These are phyloP conservation scores for Fistulinella staudtii DNA, from an alignment of 1,284 basidiomycete species.

Conservation along the genomic window DNA sequence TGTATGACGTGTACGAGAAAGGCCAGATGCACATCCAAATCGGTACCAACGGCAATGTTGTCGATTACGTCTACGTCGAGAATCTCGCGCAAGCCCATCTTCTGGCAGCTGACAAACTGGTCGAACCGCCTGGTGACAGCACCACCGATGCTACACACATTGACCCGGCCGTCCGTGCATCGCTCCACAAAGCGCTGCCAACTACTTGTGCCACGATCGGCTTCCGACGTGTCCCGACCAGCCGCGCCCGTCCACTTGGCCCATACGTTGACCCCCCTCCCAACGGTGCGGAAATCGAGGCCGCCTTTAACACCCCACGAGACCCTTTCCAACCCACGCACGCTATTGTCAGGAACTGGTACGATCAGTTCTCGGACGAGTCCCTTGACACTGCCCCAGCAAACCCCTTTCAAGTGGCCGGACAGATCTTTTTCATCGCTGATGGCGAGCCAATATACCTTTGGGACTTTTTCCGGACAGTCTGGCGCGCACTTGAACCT, in stretches of 20 bases:
- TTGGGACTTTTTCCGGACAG: slow-evolving; percentile 87
- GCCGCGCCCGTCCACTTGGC: slow-evolving; percentile 73
- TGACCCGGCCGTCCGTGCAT: slow-evolving; percentile 12
- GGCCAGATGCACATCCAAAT: slow-evolving; percentile 92
- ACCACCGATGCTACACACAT: slow-evolving; percentile 22
- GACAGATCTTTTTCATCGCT: slow-evolving; percentile 96
- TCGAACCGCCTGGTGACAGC: slow-evolving; percentile 29
- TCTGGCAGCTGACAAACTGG: slow-evolving; percentile 86
- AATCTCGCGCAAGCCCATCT: slow-evolving; percentile 96
- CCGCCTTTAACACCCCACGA: slow-evolving; percentile 55
- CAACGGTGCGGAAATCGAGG: no score
- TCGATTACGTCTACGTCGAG: slow-evolving; percentile 97
- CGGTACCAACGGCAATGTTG: slow-evolving; percentile 92
- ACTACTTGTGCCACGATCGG: slow-evolving; percentile 57
- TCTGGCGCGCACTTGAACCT: no score
- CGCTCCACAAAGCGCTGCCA: slow-evolving; percentile 57
- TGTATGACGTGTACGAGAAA: slow-evolving; percentile 78
- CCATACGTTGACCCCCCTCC: slow-evolving; percentile 75
- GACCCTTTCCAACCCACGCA: slow-evolving; percentile 43
- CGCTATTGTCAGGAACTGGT: slow-evolving; percentile 71
- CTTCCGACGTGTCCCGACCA: slow-evolving; percentile 67
- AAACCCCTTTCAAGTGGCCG: slow-evolving; percentile 75
- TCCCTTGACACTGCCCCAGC: slow-evolving; percentile 48
- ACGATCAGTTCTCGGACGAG: slow-evolving; percentile 63
- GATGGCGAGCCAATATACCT: slow-evolving; percentile 96